Evolutionary conservation across 352 stramenopile species (phyloP).

Genomic region (Phytophthora europaea): DNA sequence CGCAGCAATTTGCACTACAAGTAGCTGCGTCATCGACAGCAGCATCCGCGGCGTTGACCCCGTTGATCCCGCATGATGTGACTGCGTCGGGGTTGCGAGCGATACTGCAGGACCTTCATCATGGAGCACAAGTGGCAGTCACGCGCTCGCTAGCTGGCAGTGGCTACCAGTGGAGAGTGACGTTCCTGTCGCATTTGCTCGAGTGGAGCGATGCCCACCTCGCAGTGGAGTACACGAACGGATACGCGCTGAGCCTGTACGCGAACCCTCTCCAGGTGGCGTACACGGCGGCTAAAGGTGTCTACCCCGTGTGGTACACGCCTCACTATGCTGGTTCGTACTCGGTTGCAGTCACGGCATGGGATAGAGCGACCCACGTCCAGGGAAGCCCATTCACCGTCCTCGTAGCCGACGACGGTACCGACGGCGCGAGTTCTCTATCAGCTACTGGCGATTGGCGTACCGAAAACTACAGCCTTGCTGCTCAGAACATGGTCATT

Average conservation of each 20-base stretch:
- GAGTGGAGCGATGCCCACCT: constrained; percentile 76
- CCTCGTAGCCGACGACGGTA: constrained; percentile 73
- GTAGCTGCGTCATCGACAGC: constrained; percentile 25
- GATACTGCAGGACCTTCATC: constrained; percentile 71
- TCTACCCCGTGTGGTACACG: constrained; percentile 95
- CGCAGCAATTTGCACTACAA: constrained; percentile 55
- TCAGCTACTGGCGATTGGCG: constrained; percentile 79
- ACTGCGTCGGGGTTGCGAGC: constrained; percentile 65
- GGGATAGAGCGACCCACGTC: constrained; percentile 79
- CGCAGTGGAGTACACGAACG: constrained; percentile 75
- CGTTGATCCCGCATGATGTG: constrained; percentile 70
- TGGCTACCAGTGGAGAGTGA: constrained; percentile 91
- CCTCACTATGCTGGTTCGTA: constrained; percentile 92
- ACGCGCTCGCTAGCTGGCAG: constrained; percentile 33
- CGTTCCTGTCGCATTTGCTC: constrained; percentile 92
- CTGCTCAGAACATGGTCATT: constrained; percentile 62
- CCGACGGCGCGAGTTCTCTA: constrained; percentile 80
- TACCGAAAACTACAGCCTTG: constrained; percentile 61
- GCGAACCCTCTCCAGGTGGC: constrained; percentile 56
- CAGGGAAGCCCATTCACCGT: constrained; percentile 92
- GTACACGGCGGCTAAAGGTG: constrained; percentile 63
- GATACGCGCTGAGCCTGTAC: constrained; percentile 51
- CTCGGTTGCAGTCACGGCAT: constrained; percentile 86
- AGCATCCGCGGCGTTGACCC: constrained; percentile 55
- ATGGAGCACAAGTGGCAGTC: constrained; percentile 55